Evolutionary conservation across 768 basidiomycete species (phyloP).

Genomic region (Hericium rajendrae): DNA sequence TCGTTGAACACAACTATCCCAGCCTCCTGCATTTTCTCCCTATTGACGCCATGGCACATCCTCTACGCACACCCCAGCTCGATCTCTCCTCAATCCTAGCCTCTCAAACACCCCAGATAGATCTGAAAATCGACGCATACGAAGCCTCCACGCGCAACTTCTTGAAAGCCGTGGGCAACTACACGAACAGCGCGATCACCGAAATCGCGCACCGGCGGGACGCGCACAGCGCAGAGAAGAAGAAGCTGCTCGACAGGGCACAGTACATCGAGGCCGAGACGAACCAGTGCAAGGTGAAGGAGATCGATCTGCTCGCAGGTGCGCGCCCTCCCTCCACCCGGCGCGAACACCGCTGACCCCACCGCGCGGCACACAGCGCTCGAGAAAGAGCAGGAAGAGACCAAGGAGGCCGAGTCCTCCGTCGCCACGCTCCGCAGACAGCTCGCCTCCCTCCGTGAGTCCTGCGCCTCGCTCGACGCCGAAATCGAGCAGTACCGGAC

Average conservation of each 20-base stretch:
- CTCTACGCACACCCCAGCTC: slow-evolving; percentile 24
- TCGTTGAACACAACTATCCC: background rate
- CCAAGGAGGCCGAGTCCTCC: slow-evolving; percentile 57
- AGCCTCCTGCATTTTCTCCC: background rate
- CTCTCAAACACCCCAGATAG: slow-evolving; percentile 49
- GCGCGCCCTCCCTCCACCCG: slow-evolving; percentile 18
- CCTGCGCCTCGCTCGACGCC: slow-evolving; percentile 43
- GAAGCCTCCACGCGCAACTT: slow-evolving; percentile 64
- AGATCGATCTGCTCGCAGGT: slow-evolving; percentile 75
- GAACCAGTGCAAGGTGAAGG: slow-evolving; percentile 64
- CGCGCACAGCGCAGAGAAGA: slow-evolving; percentile 51
- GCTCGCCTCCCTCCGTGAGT: slow-evolving; percentile 52
- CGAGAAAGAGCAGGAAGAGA: slow-evolving; percentile 62
- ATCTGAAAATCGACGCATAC: slow-evolving; percentile 50
- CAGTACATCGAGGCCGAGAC: slow-evolving; percentile 60
- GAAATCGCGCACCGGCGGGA: slow-evolving; percentile 61
- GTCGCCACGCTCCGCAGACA: slow-evolving; percentile 57
- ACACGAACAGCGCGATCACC: slow-evolving; percentile 61
- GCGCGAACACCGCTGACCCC: background rate
- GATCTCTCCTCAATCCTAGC: slow-evolving; percentile 49
- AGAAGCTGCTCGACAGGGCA: slow-evolving; percentile 50
- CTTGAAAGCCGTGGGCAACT: slow-evolving; percentile 59
- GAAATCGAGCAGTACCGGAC: slow-evolving; percentile 42
- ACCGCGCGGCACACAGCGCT: slow-evolving; percentile 32
- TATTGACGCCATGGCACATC: background rate